phyloP scores from a whole-genome alignment of 139 green algal genomes.

The Asterochloris sp. region DNA sequence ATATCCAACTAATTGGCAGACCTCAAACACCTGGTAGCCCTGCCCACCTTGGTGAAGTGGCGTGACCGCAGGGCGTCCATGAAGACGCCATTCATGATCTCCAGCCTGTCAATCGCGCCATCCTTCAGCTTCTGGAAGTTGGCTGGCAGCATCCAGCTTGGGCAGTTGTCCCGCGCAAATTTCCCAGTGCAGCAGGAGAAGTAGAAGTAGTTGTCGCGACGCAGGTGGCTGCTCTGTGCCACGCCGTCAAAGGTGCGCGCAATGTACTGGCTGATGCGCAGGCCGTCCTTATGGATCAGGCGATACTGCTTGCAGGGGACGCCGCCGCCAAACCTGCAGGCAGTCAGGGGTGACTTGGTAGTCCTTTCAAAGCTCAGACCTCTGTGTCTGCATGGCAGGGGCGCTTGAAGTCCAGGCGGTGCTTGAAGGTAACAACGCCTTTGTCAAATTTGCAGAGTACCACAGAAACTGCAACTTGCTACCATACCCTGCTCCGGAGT shows the following conservation, averaged over 20 bases:
- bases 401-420: too few relatives aligned
- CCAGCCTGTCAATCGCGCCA: constrained; percentile 66
- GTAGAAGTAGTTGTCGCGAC: constrained; percentile 96
- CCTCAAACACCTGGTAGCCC: neutral
- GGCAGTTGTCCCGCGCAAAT: constrained; percentile 94
- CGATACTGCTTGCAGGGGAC: constrained; percentile 93
- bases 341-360: neutral
- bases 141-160: constrained; percentile 78
- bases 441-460: too few relatives aligned
- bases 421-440: too few relatives aligned
- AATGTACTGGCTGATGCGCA: constrained; percentile 86
- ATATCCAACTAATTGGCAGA: neutral
- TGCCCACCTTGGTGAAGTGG: constrained; percentile 83
- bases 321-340: constrained; percentile 86
- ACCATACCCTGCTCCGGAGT: too few relatives aligned
- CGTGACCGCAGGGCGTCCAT: constrained; percentile 78
- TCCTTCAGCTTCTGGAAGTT: constrained; percentile 81
- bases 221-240: constrained; percentile 58
- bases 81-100: constrained; percentile 84
- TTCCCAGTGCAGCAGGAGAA: constrained; percentile 90
- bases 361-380: neutral
- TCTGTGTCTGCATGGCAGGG: too few relatives aligned
- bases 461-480: too few relatives aligned
- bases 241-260: constrained; percentile 81
- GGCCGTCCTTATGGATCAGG: constrained; percentile 85